These are phyloP conservation scores for Breviolum minutum DNA, from an alignment of 73 alveolate species.

Conservation along the genomic window DNA sequence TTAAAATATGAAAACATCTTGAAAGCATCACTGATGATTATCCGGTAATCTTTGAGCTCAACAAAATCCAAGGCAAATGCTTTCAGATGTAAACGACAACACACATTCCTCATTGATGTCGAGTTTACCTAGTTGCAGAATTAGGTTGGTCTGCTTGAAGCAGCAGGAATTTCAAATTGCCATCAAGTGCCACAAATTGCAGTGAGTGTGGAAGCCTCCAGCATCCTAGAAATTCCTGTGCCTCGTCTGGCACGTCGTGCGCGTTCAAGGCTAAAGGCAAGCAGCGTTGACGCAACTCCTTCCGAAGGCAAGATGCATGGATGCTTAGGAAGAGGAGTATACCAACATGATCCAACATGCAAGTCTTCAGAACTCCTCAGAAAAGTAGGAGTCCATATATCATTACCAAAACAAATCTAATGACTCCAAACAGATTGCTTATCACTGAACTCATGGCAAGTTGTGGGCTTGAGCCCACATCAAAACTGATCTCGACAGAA, in stretches of 20 bases:
- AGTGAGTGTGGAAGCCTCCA: no score
- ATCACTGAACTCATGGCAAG: background rate
- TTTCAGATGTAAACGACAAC: no score
- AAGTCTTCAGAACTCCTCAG: no score
- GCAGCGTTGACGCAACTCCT: conserved; percentile 89
- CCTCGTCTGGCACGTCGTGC: conserved; percentile 75
- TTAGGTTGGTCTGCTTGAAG: background rate
- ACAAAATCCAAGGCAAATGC: background rate
- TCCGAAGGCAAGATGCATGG: no score
- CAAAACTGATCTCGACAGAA: background rate
- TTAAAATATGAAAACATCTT: no score
- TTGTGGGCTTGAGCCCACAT: background rate
- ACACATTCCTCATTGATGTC: no score
- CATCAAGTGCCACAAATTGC: no score
- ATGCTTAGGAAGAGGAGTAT: no score
- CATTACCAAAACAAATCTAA: background rate
- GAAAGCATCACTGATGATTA: no score
- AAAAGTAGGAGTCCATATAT: background rate
- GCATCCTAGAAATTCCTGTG: background rate
- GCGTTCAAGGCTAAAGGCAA: conserved; percentile 72
- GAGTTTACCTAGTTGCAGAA: background rate
- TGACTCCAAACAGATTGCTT: background rate
- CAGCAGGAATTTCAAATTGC: no score
- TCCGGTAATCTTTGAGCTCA: no score
- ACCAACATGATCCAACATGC: no score